Percentiles rank a stretch among this genome's conserved stretches.
Conservation (phyloP, 2,329 filamentous ascomycete species). For the Beauveria sp. region DNA sequence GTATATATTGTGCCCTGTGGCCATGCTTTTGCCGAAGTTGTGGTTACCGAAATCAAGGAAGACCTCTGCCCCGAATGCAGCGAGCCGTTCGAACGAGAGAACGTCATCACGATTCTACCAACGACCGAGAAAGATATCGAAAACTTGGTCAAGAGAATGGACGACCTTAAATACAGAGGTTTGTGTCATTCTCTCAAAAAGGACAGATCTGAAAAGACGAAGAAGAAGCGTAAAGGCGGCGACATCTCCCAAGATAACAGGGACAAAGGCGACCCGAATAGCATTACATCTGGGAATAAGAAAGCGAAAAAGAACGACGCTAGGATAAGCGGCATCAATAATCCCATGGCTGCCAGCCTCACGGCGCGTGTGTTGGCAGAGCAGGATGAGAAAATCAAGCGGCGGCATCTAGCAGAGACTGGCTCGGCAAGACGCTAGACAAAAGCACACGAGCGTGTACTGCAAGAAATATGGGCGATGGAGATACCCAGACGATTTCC, state of each 20-base stretch:
- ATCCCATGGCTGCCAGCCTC: slow-evolving; percentile 74
- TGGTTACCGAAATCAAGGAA: slow-evolving; percentile 71
- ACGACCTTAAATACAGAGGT: slow-evolving; percentile 61
- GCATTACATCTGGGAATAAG: slow-evolving; percentile 44
- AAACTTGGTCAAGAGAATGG: slow-evolving; percentile 56
- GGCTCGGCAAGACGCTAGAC: slow-evolving; percentile 5
- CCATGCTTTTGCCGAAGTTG: slow-evolving; percentile 84
- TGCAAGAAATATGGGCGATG: neutral
- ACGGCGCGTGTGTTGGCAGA: slow-evolving; percentile 83
- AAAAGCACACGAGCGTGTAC: neutral
- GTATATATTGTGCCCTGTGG: slow-evolving; percentile 93
- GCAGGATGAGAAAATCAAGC: slow-evolving; percentile 74
- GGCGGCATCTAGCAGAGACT: slow-evolving; percentile 53
- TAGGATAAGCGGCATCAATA: slow-evolving; percentile 66
- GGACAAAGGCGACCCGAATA: slow-evolving; percentile 14
- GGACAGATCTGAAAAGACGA: slow-evolving; percentile 46
- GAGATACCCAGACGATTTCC: neutral
- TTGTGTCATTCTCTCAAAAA: slow-evolving; percentile 88
- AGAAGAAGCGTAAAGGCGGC: slow-evolving; percentile 60
- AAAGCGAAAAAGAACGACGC: slow-evolving; percentile 21
- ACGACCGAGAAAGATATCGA: slow-evolving; percentile 62
- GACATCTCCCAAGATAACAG: slow-evolving; percentile 18
- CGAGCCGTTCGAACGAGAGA: slow-evolving; percentile 60
- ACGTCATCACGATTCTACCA: slow-evolving; percentile 78
- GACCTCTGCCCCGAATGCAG: slow-evolving; percentile 64